These are phyloP conservation scores for Aspergillus pseudotamarii DNA, from an alignment of 2,329 filamentous ascomycete species.

Conservation along the genomic window DNA sequence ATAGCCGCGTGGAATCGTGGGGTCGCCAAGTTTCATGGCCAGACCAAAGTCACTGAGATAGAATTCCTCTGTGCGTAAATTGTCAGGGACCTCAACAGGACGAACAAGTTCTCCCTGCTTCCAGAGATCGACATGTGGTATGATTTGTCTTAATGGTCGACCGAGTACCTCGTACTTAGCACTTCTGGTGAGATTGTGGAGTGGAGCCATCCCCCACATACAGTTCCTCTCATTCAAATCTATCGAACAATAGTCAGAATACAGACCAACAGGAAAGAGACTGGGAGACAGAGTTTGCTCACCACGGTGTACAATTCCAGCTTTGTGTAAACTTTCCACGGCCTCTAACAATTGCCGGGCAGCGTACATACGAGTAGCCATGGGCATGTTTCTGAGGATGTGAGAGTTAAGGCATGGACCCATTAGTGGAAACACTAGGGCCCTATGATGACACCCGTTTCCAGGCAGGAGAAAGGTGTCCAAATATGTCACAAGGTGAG, in stretches of 20 bases:
- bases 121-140: constrained; percentile 28
- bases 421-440: constrained; percentile 26
- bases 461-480: constrained; percentile 23
- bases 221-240: constrained; percentile 32
- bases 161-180: constrained; percentile 32
- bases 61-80: constrained; percentile 28
- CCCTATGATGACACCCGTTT: constrained; percentile 18
- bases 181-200: constrained; percentile 17
- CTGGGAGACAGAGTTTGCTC: constrained; percentile 5
- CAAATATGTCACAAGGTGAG: constrained; percentile 23
- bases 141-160: constrained; percentile 27
- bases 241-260: constrained; percentile 1
- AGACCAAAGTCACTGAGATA: constrained; percentile 35
- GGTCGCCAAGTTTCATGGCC: constrained; percentile 26
- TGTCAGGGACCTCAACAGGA: constrained; percentile 22
- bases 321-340: constrained; percentile 28
- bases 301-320: constrained; percentile 32
- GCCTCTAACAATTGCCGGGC: constrained; percentile 30
- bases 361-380: constrained; percentile 31
- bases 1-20: constrained; percentile 1
- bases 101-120: constrained; percentile 30
- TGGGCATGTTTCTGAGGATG: constrained; percentile 16
- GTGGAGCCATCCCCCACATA: constrained; percentile 31
- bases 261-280: neutral
- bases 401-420: constrained; percentile 22